phyloP scores from a whole-genome alignment of 2,329 filamentous ascomycete species.

The Trichoderma afroharzianum region DNA sequence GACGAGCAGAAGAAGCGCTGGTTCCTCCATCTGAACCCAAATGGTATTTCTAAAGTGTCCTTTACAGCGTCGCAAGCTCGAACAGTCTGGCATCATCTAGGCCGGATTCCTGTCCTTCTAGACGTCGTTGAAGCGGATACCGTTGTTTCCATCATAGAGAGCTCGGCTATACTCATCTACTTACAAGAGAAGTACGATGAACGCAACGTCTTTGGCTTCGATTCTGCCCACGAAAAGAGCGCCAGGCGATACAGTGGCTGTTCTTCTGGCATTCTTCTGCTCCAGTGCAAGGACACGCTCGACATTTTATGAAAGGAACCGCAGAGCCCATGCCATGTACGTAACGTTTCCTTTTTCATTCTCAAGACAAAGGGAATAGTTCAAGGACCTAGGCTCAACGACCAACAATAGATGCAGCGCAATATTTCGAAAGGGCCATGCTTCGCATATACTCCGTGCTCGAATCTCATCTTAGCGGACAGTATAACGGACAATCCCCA shows the following conservation, averaged over 20 bases:
- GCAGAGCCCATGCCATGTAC: not conserved
- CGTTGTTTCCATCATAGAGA: not conserved
- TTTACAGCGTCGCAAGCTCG: not conserved
- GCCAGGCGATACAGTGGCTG: conserved; percentile 1
- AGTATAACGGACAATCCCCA: not conserved
- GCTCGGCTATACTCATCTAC: not conserved
- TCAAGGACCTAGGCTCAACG: not conserved
- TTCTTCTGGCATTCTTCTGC: conserved; percentile 3
- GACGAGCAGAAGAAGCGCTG: not conserved
- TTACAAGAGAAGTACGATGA: not conserved
- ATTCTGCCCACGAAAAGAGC: not conserved
- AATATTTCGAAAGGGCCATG: not conserved
- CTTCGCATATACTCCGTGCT: not conserved
- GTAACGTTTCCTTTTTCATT: not conserved
- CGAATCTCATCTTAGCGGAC: not conserved
- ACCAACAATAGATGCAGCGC: not conserved
- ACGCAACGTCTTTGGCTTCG: not conserved
- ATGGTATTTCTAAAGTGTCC: not conserved
- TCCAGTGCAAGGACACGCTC: not conserved
- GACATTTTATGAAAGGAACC: not conserved
- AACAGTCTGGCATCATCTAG: not conserved
- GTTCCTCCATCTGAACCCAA: conserved; percentile 9
- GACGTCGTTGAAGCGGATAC: not conserved
- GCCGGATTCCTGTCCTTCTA: not conserved
- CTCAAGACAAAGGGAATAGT: no score